Percentiles rank a stretch among this genome's conserved stretches.
Conservation (phyloP, 2,329 filamentous ascomycete species). For the Sporothrix globosa region DNA sequence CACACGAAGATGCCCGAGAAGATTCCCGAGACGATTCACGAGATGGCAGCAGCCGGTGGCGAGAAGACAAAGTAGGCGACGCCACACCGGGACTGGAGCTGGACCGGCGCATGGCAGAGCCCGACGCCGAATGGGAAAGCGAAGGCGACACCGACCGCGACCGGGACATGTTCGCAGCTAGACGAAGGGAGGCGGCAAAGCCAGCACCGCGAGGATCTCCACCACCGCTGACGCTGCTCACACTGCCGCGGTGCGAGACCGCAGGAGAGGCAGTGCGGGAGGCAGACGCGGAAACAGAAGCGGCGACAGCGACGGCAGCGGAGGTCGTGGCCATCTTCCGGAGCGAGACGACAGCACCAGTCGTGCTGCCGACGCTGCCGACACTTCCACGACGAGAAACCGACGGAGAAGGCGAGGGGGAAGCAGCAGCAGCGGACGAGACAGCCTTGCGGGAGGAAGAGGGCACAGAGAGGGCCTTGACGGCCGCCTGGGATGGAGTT, state of each 20-base stretch:
- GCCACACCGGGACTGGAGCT: too few species aligned
- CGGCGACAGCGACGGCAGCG: not conserved
- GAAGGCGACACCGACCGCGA: too few species aligned
- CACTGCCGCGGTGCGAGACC: not conserved
- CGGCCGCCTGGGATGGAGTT: not conserved
- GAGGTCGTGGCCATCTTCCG: too few species aligned
- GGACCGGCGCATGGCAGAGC: too few species aligned
- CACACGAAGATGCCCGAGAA: too few species aligned
- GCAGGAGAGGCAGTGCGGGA: not conserved
- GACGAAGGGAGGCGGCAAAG: not conserved
- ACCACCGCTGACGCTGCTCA: not conserved
- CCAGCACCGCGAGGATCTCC: not conserved
- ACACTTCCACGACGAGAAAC: not conserved
- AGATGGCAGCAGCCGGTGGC: too few species aligned
- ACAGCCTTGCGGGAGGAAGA: not conserved
- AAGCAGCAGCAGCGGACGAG: not conserved
- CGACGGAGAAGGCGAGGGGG: not conserved
- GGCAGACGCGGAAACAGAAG: not conserved
- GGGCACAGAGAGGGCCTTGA: not conserved
- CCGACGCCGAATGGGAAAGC: too few species aligned
- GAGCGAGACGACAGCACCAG: too few species aligned
- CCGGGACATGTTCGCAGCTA: not conserved
- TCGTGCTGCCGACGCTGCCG: too few species aligned
- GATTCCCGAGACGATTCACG: too few species aligned
- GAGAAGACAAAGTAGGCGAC: too few species aligned